Conservation (phyloP, 257 asterid species). For the Forsythia viridissima region DNA sequence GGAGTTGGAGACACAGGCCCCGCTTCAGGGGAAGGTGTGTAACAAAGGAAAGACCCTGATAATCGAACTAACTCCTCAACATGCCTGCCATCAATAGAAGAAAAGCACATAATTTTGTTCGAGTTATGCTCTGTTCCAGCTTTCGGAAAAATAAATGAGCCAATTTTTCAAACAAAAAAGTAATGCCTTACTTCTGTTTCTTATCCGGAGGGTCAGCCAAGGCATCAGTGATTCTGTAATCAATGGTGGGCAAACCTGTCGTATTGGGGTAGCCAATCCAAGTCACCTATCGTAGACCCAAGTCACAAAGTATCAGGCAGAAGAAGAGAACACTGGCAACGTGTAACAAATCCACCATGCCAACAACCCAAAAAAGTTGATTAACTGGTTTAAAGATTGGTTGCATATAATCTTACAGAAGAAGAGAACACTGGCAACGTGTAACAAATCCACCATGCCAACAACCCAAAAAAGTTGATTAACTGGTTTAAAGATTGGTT, state of each 20-base stretch:
- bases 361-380: neutral
- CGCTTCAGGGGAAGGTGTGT: constrained; percentile 97
- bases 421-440: neutral
- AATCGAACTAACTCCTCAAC: constrained; percentile 89
- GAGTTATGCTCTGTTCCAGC: too few species aligned
- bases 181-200: constrained; percentile 54
- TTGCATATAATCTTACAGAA: too few species aligned
- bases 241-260: constrained; percentile 95
- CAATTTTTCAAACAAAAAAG: too few species aligned
- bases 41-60: constrained; percentile 86
- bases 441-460: neutral
- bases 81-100: constrained; percentile 60
- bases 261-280: constrained; percentile 99
- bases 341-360: neutral
- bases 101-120: too few species aligned
- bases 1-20: constrained; percentile 87
- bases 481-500: neutral
- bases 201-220: constrained; percentile 83
- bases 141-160: too few species aligned
- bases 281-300: constrained; percentile 64
- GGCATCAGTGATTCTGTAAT: constrained; percentile 90
- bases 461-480: neutral
- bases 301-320: neutral
- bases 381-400: neutral
- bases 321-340: neutral